These are phyloP conservation scores for Brasilioporus rufonigricans DNA, from an alignment of 768 basidiomycete genomes.

Conservation along the genomic window DNA sequence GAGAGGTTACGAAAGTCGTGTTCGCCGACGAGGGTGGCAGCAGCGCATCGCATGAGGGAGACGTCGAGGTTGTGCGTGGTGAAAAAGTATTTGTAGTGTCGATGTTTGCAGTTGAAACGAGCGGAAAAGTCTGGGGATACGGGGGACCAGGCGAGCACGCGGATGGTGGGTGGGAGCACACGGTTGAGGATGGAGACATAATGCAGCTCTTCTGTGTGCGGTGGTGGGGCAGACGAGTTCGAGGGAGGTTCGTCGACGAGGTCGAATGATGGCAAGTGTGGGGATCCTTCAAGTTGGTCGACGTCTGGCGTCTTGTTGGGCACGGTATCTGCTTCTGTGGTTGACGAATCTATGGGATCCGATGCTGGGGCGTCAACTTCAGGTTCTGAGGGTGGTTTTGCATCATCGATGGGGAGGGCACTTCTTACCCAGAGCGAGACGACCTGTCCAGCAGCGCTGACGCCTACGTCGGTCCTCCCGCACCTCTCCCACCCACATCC, in stretches of 20 bases:
- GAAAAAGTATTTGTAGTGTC: constrained; percentile 99
- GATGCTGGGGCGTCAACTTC: constrained; percentile 2
- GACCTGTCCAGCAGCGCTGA: no score
- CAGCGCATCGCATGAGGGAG: constrained; percentile 71
- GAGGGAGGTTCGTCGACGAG: constrained; percentile 40
- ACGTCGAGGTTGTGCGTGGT: constrained; percentile 65
- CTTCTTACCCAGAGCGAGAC: constrained; percentile 88
- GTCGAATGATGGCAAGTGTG: constrained; percentile 32
- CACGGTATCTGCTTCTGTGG: background rate
- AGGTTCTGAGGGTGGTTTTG: background rate
- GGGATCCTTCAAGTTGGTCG: no score
- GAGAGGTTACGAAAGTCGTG: constrained; percentile 97
- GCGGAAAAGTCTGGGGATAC: constrained; percentile 78
- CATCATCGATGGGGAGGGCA: constrained; percentile 48
- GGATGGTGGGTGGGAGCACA: constrained; percentile 85
- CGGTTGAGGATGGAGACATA: constrained; percentile 84
- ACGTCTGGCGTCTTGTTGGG: constrained; percentile 2
- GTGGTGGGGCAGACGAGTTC: constrained; percentile 28
- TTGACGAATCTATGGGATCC: constrained; percentile 2
- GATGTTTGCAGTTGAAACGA: constrained; percentile 78
- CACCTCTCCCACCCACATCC: no score
- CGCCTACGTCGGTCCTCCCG: no score
- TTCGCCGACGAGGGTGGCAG: constrained; percentile 69
- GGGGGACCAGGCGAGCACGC: constrained; percentile 92
- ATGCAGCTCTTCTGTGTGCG: constrained; percentile 53